Conservation (phyloP, 441 rosid species). For the Jatropha podagrica region DNA sequence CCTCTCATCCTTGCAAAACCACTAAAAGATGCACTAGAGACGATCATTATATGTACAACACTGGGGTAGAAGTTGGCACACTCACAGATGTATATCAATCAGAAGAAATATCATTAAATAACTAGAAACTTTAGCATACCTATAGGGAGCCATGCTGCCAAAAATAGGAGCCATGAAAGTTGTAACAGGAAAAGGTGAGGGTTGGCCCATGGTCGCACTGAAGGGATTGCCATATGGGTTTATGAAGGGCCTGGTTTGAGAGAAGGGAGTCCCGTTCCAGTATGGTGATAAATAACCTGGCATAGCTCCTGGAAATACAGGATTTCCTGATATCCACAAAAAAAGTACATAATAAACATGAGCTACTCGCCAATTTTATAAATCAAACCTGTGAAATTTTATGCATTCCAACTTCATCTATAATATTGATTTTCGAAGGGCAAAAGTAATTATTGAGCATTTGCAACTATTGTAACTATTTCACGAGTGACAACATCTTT, state of each 20-base stretch:
- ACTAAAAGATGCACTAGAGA: conserved; percentile 29
- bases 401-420: neutral
- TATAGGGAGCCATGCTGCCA: conserved; percentile 32
- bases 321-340: conserved; percentile 34
- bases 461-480: neutral
- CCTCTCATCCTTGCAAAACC: conserved; percentile 37
- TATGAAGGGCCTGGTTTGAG: conserved; percentile 31
- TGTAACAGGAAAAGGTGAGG: conserved; percentile 30
- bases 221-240: conserved; percentile 39
- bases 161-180: conserved; percentile 33
- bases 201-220: conserved; percentile 30
- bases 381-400: neutral
- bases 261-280: conserved; percentile 36
- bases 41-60: conserved; percentile 5
- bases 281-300: conserved; percentile 31
- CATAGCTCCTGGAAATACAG: conserved; percentile 33
- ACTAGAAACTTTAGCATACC: conserved; percentile 29
- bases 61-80: neutral
- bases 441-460: neutral
- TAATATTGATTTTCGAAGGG: neutral
- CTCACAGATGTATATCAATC: conserved; percentile 6
- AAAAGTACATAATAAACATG: conserved; percentile 11
- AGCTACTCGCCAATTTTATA: neutral
- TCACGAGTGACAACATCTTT: neutral
- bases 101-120: conserved; percentile 3